Conservation (phyloP, 257 asterid genomes). For the Penstemon davidsonii region DNA sequence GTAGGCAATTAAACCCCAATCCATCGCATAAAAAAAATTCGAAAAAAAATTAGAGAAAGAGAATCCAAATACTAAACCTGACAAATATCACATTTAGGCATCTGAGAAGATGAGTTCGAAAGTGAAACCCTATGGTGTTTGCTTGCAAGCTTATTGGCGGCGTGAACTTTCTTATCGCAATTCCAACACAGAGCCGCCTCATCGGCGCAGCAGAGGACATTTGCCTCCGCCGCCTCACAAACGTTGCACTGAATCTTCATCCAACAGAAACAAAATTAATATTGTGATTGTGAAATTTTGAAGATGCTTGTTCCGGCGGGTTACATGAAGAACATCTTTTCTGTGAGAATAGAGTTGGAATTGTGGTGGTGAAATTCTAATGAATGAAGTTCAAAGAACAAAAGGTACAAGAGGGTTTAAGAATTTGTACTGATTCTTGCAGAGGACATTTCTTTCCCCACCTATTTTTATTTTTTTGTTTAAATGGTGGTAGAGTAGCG, state of each 20-base stretch:
- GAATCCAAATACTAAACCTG: conserved; percentile 44
- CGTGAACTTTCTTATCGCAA: conserved; percentile 77
- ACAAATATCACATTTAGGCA: conserved; percentile 88
- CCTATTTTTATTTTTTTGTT: background rate
- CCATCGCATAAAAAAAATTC: background rate
- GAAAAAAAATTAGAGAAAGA: background rate
- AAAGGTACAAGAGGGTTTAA: background rate
- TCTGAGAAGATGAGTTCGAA: conserved; percentile 51
- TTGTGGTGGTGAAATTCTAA: background rate
- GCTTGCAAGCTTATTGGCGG: conserved; percentile 72
- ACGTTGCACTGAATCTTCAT: conserved; percentile 95
- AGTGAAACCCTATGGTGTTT: conserved; percentile 80
- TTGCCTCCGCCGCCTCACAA: conserved; percentile 80
- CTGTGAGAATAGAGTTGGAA: background rate
- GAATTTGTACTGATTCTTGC: background rate
- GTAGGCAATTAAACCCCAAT: too few relatives aligned
- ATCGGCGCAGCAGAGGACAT: conserved; percentile 81
- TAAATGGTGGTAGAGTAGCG: background rate
- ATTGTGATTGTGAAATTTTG: background rate
- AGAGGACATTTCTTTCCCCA: background rate
- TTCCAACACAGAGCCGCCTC: conserved; percentile 78
- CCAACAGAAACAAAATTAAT: background rate
- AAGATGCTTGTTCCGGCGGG: background rate
- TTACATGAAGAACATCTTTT: background rate
- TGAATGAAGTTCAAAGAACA: background rate